These are phyloP conservation scores for Dacryopinax primogenitus DNA, from an alignment of 768 basidiomycete genomes.

Conservation along the genomic window DNA sequence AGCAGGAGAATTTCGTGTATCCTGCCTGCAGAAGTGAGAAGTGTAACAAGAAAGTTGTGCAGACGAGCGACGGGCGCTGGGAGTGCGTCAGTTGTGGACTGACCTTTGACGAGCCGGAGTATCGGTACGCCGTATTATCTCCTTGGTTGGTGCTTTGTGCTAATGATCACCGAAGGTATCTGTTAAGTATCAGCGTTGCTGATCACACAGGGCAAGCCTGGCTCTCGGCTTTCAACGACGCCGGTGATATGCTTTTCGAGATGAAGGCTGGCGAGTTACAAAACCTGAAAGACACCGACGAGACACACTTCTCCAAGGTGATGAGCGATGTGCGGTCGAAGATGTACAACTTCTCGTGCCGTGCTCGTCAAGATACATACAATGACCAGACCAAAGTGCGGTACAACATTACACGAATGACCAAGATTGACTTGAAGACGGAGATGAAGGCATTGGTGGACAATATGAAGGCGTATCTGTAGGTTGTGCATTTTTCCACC, in stretches of 20 bases:
- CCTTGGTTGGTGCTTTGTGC: slow-evolving; percentile 12
- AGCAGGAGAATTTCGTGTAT: slow-evolving; percentile 64
- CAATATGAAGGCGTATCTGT: slow-evolving; percentile 5
- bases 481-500: neutral
- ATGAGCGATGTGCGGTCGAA: slow-evolving; percentile 31
- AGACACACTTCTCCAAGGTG: slow-evolving; percentile 1
- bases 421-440: slow-evolving; percentile 11
- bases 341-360: slow-evolving; percentile 69
- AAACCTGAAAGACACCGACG: slow-evolving; percentile 45
- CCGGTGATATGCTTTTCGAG: slow-evolving; percentile 62
- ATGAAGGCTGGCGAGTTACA: slow-evolving; percentile 67
- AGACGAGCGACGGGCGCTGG: slow-evolving; percentile 53
- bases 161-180: slow-evolving; percentile 29
- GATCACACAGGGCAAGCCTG: slow-evolving; percentile 83
- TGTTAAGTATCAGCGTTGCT: slow-evolving; percentile 74
- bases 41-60: slow-evolving; percentile 83
- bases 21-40: slow-evolving; percentile 69
- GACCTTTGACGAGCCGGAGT: slow-evolving; percentile 53
- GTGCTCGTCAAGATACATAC: slow-evolving; percentile 76
- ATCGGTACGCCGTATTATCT: slow-evolving; percentile 45
- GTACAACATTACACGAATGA: slow-evolving; percentile 15
- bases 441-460: slow-evolving; percentile 5
- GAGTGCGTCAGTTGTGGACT: slow-evolving; percentile 86
- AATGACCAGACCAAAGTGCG: slow-evolving; percentile 35
- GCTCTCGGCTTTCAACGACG: slow-evolving; percentile 93